Percentiles rank a stretch among this genome's conserved stretches.
Evolutionary conservation across 306 rosid species (phyloP).

Genomic region (Sphenostylis stenocarpa): DNA sequence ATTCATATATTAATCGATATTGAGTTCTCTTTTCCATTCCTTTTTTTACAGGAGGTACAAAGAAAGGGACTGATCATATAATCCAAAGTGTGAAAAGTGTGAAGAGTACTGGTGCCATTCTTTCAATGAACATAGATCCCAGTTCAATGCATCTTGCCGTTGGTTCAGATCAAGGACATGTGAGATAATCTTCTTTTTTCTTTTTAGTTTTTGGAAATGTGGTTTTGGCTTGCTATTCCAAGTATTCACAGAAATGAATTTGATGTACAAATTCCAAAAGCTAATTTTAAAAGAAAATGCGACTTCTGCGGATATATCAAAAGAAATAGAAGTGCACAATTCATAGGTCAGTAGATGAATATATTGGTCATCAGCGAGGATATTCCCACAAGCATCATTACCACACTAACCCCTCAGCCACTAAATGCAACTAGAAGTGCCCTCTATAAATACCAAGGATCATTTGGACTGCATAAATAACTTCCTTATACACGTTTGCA

Average conservation of each 20-base stretch:
- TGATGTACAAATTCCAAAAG: not conserved
- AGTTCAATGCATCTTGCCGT: constrained; percentile 67
- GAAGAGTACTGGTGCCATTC: constrained; percentile 64
- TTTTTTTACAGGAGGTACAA: constrained; percentile 58
- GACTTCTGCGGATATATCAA: not conserved
- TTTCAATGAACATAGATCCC: constrained; percentile 51
- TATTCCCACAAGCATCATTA: not conserved
- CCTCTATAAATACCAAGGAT: not conserved
- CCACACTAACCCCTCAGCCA: not conserved
- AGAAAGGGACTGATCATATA: constrained; percentile 75
- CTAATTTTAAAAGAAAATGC: not conserved
- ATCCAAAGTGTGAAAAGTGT: constrained; percentile 64
- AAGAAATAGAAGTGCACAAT: constrained; percentile 17
- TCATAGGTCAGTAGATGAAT: not conserved
- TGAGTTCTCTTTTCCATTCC: constrained; percentile 17
- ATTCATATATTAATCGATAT: constrained; percentile 21
- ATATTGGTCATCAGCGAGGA: not conserved
- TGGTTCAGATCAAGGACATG: constrained; percentile 91
- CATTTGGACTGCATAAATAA: not conserved
- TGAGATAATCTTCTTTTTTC: constrained; percentile 41
- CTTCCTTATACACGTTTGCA: not conserved
- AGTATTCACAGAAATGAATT: not conserved
- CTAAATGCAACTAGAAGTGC: not conserved
- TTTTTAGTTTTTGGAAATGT: not conserved
- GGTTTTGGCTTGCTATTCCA: not conserved